These are phyloP conservation scores for Xylariaceae sp. DNA, from an alignment of 2,329 filamentous ascomycete species.

Conservation along the genomic window DNA sequence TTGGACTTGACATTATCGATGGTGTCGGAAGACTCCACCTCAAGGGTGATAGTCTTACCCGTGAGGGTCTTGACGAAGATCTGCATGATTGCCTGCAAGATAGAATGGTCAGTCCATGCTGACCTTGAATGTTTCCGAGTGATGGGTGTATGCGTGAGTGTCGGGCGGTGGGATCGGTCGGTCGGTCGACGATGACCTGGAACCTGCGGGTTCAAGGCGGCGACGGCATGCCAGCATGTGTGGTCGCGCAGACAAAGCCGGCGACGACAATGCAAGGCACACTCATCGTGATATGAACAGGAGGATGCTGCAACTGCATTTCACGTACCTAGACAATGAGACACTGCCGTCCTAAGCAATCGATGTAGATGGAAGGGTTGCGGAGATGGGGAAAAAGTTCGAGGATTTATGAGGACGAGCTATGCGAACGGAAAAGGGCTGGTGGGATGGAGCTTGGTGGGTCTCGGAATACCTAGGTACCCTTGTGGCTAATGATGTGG, in stretches of 20 bases:
- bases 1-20: constrained; percentile 99
- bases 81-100: constrained; percentile 62
- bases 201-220: background rate
- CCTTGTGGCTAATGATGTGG: background rate
- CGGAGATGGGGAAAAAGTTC: constrained; percentile 28
- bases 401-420: constrained; percentile 14
- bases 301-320: background rate
- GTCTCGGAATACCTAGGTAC: background rate
- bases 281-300: background rate
- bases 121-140: background rate
- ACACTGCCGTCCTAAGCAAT: constrained; percentile 59
- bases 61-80: constrained; percentile 83
- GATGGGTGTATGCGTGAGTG: background rate
- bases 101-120: constrained; percentile 18
- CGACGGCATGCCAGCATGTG: background rate
- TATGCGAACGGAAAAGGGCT: constrained; percentile 13
- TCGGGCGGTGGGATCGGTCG: background rate
- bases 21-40: constrained; percentile 99
- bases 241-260: background rate
- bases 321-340: constrained; percentile 58
- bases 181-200: background rate
- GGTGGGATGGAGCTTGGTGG: constrained; percentile 18
- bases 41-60: constrained; percentile 99
- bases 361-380: constrained; percentile 46
- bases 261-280: background rate